Conservation (phyloP, 108 stramenopile species). For the Hondaea fermentalgiana region DNA sequence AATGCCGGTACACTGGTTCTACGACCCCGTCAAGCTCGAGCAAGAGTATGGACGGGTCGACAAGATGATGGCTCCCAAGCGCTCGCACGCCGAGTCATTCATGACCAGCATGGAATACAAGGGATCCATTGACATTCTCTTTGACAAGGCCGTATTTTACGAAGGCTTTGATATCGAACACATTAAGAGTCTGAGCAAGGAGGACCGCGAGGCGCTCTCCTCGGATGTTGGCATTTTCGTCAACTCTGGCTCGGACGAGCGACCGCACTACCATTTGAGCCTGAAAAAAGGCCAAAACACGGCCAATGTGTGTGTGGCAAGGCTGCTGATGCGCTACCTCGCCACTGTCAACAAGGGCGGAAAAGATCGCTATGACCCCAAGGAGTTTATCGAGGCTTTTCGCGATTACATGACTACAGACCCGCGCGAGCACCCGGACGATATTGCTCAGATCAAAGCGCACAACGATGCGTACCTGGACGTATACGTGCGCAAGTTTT, state of each 20-base stretch:
- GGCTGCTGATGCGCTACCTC: conserved; percentile 30
- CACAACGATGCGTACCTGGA: conserved; percentile 37
- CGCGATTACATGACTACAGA: conserved; percentile 29
- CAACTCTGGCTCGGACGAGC: conserved; percentile 10
- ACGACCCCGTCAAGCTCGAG: conserved; percentile 45
- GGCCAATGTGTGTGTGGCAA: conserved; percentile 23
- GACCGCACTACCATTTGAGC: conserved; percentile 31
- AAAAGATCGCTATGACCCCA: conserved; percentile 24
- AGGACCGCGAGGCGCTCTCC: conserved; percentile 18
- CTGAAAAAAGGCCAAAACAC: conserved; percentile 36
- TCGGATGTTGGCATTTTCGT: conserved; percentile 31
- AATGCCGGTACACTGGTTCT: conserved; percentile 73
- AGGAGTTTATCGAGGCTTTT: conserved; percentile 12
- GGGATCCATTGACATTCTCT: conserved; percentile 29
- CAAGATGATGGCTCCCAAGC: conserved; percentile 20
- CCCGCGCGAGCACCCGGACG: neutral
- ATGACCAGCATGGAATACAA: conserved; percentile 31
- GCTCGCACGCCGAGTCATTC: conserved; percentile 25
- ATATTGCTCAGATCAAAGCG: conserved; percentile 8
- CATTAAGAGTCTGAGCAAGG: neutral
- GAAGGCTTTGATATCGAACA: neutral
- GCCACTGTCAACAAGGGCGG: conserved; percentile 18
- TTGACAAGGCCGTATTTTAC: conserved; percentile 31
- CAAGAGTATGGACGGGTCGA: conserved; percentile 24
- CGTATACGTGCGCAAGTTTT: conserved; percentile 28